Base-by-base conservation (phyloP, 179 eudicot genomes). In the Camellia oleifera region DNA sequence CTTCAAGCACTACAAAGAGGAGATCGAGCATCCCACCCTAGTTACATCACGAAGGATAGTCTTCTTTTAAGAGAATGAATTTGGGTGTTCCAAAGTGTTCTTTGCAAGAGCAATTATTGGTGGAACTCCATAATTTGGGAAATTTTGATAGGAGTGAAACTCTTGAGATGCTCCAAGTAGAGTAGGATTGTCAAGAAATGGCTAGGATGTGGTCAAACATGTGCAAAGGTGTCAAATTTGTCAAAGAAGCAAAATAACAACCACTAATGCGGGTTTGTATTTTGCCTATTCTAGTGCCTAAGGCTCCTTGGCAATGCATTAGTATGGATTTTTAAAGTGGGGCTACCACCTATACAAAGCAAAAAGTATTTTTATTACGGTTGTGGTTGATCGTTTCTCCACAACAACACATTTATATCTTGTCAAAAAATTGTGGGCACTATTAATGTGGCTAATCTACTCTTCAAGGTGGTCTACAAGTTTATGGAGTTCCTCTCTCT, bases 11-110 rank as follows among this genome's bases (percentile, higher is more conserved):
- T 52, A 52, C 15, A 72, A 23, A 52, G 44, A 40, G 75, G 60
- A 18, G 17, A 52, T 52, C 15, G 60, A 58, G 44, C 75, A 20
- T 26, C 75, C 58, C 17, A 72, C 52, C 60, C 6, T 15, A 45
- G 40, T 45, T 71, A 71, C 58, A 48, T 20, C 40, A 18, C 20
- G 44, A 72, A 72, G 60, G 60, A 72, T 72, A 40, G 75, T 72
- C 17, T 73, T 54, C 62, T 73, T n/a, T 73, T 72, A n/a, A 53
- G 12, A 32, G 40, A 45, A 7, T 53, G 58, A 26, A 53, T 14
- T 7, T 53, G 3, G 12, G 62, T 53, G 63, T 73, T 73, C 76
- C 45, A 26, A 12, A 20, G 14, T 23, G 48, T 44, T 53, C 63
- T 72, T 23, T 73, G 52, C 50, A 44, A 56, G 76, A 53, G 76